These are phyloP conservation scores for Globisporangium okanoganense DNA, from an alignment of 352 stramenopile species.

Conservation along the genomic window DNA sequence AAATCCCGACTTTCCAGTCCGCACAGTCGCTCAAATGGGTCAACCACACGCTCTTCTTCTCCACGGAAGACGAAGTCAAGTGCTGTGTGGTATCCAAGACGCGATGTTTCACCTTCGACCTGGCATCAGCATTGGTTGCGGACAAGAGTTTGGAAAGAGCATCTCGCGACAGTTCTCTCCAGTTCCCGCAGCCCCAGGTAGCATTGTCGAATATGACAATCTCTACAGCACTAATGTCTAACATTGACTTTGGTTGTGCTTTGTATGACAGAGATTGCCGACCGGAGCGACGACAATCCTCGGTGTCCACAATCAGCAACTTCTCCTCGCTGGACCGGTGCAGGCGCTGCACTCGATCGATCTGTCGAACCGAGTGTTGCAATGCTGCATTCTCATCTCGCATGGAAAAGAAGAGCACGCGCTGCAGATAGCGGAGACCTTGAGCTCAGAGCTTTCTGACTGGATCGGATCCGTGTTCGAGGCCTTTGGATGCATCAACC, in stretches of 20 bases:
- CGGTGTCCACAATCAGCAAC: slow-evolving; percentile 40
- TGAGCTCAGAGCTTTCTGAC: slow-evolving; percentile 35
- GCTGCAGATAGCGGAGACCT: slow-evolving; percentile 32
- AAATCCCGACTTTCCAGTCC: slow-evolving; percentile 41
- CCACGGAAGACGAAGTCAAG: slow-evolving; percentile 52
- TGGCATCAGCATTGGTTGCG: slow-evolving; percentile 37
- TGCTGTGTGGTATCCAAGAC: slow-evolving; percentile 61
- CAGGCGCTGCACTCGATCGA: slow-evolving; percentile 51
- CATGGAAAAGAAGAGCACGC: slow-evolving; percentile 42
- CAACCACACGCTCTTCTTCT: slow-evolving; percentile 68
- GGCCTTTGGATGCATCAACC: slow-evolving; percentile 46
- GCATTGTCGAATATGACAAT: too few species aligned
- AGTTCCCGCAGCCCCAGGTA: slow-evolving; percentile 53
- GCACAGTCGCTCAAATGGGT: slow-evolving; percentile 54
- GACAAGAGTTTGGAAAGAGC: slow-evolving; percentile 1
- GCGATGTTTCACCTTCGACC: slow-evolving; percentile 52
- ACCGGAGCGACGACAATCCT: slow-evolving; percentile 43
- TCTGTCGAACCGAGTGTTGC: slow-evolving; percentile 57
- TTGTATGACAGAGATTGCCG: slow-evolving; percentile 30
- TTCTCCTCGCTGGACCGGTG: slow-evolving; percentile 43
- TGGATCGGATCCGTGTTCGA: slow-evolving; percentile 65
- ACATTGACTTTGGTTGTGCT: too few species aligned
- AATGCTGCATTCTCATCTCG: slow-evolving; percentile 63
- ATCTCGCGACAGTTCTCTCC: slow-evolving; percentile 17
- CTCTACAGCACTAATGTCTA: too few species aligned